phyloP scores from a whole-genome alignment of 108 stramenopile species.

The Phaeodactylum tricornutum region DNA sequence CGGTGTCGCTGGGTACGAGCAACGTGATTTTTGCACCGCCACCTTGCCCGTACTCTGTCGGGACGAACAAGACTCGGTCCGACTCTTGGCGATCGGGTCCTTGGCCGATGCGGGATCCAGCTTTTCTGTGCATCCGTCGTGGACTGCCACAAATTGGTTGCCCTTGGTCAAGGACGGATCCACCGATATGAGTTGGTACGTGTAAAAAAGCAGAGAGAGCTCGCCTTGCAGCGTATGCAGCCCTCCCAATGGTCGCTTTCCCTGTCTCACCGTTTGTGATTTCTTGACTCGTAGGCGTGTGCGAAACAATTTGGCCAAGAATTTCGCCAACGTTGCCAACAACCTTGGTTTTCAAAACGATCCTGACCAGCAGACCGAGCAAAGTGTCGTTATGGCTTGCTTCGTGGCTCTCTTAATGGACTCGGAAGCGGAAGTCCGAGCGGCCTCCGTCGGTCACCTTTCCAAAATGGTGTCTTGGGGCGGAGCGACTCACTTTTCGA shows the following conservation, averaged over 20 bases:
- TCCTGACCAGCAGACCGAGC: constrained; percentile 17
- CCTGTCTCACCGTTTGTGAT: neutral
- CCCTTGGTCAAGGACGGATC: constrained; percentile 67
- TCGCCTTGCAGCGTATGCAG: constrained; percentile 43
- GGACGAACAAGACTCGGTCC: constrained; percentile 96
- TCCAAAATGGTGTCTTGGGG: constrained; percentile 77
- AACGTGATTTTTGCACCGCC: constrained; percentile 9
- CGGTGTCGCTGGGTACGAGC: constrained; percentile 19
- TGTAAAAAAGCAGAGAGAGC: no score
- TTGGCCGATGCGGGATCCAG: constrained; percentile 60
- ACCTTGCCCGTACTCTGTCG: constrained; percentile 66
- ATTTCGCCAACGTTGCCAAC: constrained; percentile 63
- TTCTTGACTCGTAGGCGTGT: constrained; percentile 55
- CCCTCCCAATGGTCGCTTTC: neutral
- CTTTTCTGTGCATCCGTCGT: constrained; percentile 48
- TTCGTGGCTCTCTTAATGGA: constrained; percentile 79
- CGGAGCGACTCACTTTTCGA: constrained; percentile 57
- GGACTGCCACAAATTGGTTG: constrained; percentile 57
- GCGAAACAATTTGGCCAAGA: constrained; percentile 82
- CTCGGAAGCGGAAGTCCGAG: constrained; percentile 90
- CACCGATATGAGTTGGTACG: constrained; percentile 81
- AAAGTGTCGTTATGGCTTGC: constrained; percentile 44
- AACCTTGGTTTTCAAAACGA: constrained; percentile 51
- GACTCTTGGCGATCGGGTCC: constrained; percentile 79
- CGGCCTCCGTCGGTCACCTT: constrained; percentile 83